Base-by-base conservation (phyloP, 768 basidiomycete species). In the Calocybe cyanea region DNA sequence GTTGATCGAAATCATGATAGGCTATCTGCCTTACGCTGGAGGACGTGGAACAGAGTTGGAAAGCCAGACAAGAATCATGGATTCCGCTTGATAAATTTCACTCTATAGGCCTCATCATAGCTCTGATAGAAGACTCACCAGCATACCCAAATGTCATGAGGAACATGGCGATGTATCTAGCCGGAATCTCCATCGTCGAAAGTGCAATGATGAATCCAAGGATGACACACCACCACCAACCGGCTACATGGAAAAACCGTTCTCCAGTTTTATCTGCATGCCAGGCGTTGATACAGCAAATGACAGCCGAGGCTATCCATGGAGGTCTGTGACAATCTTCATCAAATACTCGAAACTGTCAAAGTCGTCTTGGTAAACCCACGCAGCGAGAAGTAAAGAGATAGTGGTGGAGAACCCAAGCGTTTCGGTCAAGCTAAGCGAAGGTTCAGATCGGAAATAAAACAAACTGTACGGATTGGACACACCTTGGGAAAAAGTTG, bases 301-400 rank as follows among this genome's bases (percentile, higher is more conserved):
- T 58, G 30, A 78, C 60, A 7, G 34, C n/a, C 17, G 14, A 6
- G 7, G n/a, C 6, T 6, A 18, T 18, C 34, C 34, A 35, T 6
- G 34, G 34, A 14, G 34, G 34, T 18, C 34, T 35, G n/a, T n/a
- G n/a, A n/a, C n/a, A n/a, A n/a, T n/a, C n/a, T n/a, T n/a, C n/a
- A n/a, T n/a, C n/a, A n/a, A n/a, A n/a, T n/a, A n/a, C n/a, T n/a
- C n/a, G n/a, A n/a, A n/a, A n/a, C n/a, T n/a, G n/a, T n/a, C n/a
- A n/a, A n/a, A n/a, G n/a, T n/a, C n/a, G n/a, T n/a, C n/a, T n/a
- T n/a, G n/a, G n/a, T n/a, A n/a, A 7, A 53, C 77, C 55, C 54
- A 83, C 81, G 82, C 80, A 14, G 77, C 72, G 21, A 84, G 64
- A 15, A 85, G 65, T n/a, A 85, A 62, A 21, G 71, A 81, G 40